Conservation (phyloP, 805 yeast species). For the Schwanniomyces yamadae region DNA sequence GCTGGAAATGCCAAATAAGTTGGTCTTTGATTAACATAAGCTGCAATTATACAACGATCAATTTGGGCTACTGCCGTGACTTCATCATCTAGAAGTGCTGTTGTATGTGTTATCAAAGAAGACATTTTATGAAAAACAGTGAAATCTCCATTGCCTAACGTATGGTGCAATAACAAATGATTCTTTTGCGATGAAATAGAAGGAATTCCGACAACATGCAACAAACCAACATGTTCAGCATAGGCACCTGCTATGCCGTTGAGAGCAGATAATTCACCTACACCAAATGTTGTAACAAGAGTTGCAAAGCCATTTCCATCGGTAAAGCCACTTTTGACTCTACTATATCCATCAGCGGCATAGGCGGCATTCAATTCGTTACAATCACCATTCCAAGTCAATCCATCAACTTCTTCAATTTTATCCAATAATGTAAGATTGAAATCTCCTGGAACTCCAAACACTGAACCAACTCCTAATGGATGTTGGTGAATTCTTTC, state of each 20-base stretch:
- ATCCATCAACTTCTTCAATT: conserved; percentile 28
- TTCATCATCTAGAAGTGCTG: conserved; percentile 28
- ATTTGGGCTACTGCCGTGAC: conserved; percentile 29
- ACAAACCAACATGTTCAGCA: conserved; percentile 36
- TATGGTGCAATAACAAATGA: conserved; percentile 42
- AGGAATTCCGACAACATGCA: conserved; percentile 37
- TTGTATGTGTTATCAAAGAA: conserved; percentile 29
- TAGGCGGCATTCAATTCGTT: conserved; percentile 32
- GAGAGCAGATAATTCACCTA: conserved; percentile 36
- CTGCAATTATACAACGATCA: conserved; percentile 33
- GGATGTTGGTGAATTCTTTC: conserved; percentile 34
- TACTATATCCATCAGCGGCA: conserved; percentile 26
- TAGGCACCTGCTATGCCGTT: conserved; percentile 36
- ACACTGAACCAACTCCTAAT: conserved; percentile 27
- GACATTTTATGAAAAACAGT: conserved; percentile 38
- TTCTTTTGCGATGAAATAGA: conserved; percentile 32
- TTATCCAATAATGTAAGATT: conserved; percentile 33
- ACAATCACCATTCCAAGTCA: conserved; percentile 39
- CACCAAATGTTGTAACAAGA: conserved; percentile 34
- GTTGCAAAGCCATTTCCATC: conserved; percentile 20
- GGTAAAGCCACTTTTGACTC: conserved; percentile 14
- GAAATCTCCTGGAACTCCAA: conserved; percentile 37
- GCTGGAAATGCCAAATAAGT: conserved; percentile 36
- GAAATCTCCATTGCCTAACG: conserved; percentile 44
- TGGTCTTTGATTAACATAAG: conserved; percentile 33